Evolutionary conservation across 306 rosid species (phyloP).

Genomic region (Begonia peltatifolia): DNA sequence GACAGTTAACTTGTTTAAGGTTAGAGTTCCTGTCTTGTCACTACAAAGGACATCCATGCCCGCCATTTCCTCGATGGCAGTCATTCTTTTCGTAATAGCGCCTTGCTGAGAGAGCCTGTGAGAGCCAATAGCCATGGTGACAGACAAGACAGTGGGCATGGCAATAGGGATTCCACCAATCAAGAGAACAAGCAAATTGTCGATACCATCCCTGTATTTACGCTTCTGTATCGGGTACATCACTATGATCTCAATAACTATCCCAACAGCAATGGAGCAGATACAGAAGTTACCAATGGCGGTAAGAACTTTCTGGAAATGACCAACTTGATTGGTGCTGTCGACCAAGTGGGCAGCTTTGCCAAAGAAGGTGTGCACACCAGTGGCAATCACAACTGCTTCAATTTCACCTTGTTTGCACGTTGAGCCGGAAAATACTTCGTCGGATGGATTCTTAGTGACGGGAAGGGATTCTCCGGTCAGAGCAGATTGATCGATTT

Average conservation of each 20-base stretch:
- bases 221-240: conserved; percentile 93
- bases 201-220: conserved; percentile 83
- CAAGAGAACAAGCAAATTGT: conserved; percentile 83
- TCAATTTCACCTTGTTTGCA: conserved; percentile 97
- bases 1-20: conserved; percentile 72
- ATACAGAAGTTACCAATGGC: conserved; percentile 97
- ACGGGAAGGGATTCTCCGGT: conserved; percentile 97
- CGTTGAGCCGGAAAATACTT: conserved; percentile 96
- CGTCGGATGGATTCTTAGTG: conserved; percentile 81
- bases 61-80: conserved; percentile 99
- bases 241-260: conserved; percentile 57
- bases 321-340: conserved; percentile 98
- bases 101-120: conserved; percentile 98
- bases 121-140: conserved; percentile 99
- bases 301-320: conserved; percentile 94
- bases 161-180: conserved; percentile 99
- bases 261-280: conserved; percentile 86
- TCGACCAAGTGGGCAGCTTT: conserved; percentile 97
- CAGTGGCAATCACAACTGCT: conserved; percentile 97
- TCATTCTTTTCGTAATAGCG: conserved; percentile 93
- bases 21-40: conserved; percentile 94
- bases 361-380: conserved; percentile 97
- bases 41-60: conserved; percentile 99
- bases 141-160: conserved; percentile 98
- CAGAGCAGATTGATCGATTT: conserved; percentile 94